Base-by-base conservation (phyloP, 371 early-diverging fungal genomes). In the Mycotypha africana region DNA sequence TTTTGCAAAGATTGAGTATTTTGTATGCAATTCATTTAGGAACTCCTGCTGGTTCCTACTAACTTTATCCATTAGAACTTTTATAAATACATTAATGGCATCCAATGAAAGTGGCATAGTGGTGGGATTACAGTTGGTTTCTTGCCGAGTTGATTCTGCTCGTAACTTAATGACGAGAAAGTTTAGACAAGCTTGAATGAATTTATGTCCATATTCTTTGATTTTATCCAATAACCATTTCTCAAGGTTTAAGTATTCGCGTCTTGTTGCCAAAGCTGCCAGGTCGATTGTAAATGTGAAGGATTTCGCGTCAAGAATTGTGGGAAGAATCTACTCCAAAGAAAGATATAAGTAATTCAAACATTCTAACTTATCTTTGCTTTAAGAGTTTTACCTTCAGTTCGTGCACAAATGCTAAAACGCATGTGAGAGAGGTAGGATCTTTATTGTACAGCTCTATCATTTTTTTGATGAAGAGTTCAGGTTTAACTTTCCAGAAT, bases 221-320 rank as follows among this genome's bases (percentile, higher is more conserved):
- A 90, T 76, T 38, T 84, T 80, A 36, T 89, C 92, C 45, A 73
- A 81, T 16, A 94, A 65, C 92, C 93, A 94, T 58, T 88, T 91
- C 48, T 92, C 94, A 4, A 94, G 59, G 40, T 88, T 91, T 1
- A 94, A 63, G 44, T 82, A 84, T 47, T 91, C 89, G 24, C 89
- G 65, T 10, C 89, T 78, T 4, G 85, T 82, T 10, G 94, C 92
- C 11, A 94, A 63, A 1, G 89, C 82, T 12, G 93, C 93, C 22
- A 94, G 60, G 41, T 92, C 94, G 38, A 94, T 86, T 0, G 89
- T 62, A 57, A 92, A 92, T 11, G 69, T 54, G 49, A 77, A 86
- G 1, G 84, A 78, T 45, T 84, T 81, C 14, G 76, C 63, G 40
- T 88, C 86, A 31, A 93, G 71, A 25, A 93, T 78, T 32, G 70